Percentiles rank a stretch among this genome's conserved stretches.
These are phyloP conservation scores for Themeda triandra DNA, from an alignment of 176 grass and related monocot genomes.

Conservation along the genomic window DNA sequence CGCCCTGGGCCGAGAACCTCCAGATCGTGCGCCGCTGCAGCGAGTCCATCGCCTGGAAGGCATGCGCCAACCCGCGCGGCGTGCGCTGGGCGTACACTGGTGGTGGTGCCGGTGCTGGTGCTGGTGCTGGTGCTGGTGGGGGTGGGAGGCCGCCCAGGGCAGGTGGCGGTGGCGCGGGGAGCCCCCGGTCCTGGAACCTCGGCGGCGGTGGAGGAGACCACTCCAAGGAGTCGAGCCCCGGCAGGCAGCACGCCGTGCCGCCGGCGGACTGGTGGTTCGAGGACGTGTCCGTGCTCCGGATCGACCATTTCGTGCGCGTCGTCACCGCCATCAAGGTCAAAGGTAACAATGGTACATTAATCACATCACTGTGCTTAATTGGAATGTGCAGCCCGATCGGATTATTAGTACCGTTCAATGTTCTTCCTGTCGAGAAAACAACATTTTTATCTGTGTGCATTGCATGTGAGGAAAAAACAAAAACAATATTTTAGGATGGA, in stretches of 20 bases:
- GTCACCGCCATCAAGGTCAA: conserved; percentile 97
- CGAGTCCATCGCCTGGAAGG: conserved; percentile 99
- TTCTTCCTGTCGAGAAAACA: background rate
- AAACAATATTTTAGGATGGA: background rate
- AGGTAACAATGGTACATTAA: too few species aligned
- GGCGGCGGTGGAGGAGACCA: background rate
- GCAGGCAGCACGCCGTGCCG: conserved; percentile 61
- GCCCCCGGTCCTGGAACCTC: conserved; percentile 74
- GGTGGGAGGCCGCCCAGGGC: background rate
- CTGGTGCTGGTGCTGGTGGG: background rate
- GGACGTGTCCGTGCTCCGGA: conserved; percentile 81
- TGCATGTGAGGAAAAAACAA: background rate
- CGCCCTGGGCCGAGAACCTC: conserved; percentile 96
- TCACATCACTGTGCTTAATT: too few species aligned
- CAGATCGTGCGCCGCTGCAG: conserved; percentile 93
- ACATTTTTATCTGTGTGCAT: background rate
- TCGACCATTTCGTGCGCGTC: conserved; percentile 90
- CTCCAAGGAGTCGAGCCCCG: conserved; percentile 83
- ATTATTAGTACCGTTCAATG: background rate
- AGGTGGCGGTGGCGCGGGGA: conserved; percentile 6
- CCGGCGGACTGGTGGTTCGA: conserved; percentile 97
- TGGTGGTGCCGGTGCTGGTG: too few species aligned
- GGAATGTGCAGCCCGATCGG: background rate
- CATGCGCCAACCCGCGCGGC: conserved; percentile 83
- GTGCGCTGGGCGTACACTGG: conserved; percentile 89